A percentile compares a stretch with the other conserved stretches of the same genome.
These are phyloP conservation scores for Vinca major DNA, from an alignment of 305 asterid species.

Conservation along the genomic window DNA sequence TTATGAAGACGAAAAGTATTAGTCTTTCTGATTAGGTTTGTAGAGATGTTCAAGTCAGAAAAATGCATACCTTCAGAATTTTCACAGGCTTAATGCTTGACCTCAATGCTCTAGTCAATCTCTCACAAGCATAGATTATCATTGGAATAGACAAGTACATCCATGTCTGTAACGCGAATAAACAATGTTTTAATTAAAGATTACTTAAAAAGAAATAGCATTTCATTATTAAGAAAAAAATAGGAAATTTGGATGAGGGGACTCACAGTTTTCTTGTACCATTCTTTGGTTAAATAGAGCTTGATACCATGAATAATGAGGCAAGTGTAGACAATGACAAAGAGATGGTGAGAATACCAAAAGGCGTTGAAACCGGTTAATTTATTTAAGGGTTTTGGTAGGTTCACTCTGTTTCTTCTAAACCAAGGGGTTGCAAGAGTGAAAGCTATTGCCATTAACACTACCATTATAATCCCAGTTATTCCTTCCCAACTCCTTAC, in stretches of 20 bases:
- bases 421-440: constrained; percentile 77
- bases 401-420: constrained; percentile 36
- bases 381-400: constrained; percentile 58
- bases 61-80: constrained; percentile 44
- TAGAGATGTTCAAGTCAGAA: background rate
- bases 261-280: constrained; percentile 80
- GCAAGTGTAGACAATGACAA: constrained; percentile 56
- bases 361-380: constrained; percentile 91
- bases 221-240: too few relatives aligned
- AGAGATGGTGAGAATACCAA: constrained; percentile 88
- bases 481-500: constrained; percentile 72
- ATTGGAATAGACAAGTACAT: constrained; percentile 83
- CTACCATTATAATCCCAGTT: constrained; percentile 72
- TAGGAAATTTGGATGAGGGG: background rate
- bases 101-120: constrained; percentile 64
- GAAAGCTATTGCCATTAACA: constrained; percentile 75
- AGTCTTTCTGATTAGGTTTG: background rate
- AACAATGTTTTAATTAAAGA: background rate
- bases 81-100: constrained; percentile 58
- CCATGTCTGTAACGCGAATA: constrained; percentile 48
- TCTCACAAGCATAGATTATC: constrained; percentile 69
- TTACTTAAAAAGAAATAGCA: background rate
- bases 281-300: constrained; percentile 59
- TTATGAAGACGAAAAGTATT: background rate
- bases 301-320: constrained; percentile 75